phyloP scores from a whole-genome alignment of 257 asterid species.

The Solanum peruvianum region DNA sequence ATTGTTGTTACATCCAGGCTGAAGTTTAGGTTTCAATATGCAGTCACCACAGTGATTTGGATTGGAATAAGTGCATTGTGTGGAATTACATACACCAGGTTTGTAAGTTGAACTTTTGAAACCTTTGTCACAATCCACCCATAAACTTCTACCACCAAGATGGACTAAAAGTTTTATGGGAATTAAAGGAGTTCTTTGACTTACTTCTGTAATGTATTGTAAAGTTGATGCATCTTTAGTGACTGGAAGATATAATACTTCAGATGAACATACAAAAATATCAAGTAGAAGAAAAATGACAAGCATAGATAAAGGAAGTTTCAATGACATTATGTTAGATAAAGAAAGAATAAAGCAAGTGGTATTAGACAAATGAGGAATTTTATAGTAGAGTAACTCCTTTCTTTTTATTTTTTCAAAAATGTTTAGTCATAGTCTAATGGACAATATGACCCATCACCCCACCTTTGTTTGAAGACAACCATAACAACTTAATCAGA shows the following conservation, averaged over 20 bases:
- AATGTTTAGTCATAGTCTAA: not conserved
- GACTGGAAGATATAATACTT: constrained; percentile 38
- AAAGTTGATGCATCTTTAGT: constrained; percentile 47
- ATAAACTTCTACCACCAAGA: constrained; percentile 30
- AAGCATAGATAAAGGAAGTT: not conserved
- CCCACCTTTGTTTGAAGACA: not conserved
- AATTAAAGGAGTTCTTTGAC: constrained; percentile 49
- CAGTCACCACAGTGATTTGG: not conserved
- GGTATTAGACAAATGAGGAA: not conserved
- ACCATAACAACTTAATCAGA: no score
- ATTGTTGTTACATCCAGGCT: not conserved
- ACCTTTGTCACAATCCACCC: not conserved
- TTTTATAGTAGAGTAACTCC: not conserved
- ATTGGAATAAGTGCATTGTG: not conserved
- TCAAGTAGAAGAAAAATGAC: not conserved
- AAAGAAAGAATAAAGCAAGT: not conserved
- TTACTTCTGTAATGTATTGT: constrained; percentile 39
- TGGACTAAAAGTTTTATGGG: constrained; percentile 42
- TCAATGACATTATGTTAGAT: not conserved
- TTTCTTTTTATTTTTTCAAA: not conserved
- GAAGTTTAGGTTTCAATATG: not conserved
- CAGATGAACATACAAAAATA: not conserved
- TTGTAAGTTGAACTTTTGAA: not conserved
- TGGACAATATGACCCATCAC: not conserved
- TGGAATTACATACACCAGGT: not conserved